These are phyloP conservation scores for Umbilicus rupestris DNA, from an alignment of 164 flowering plant genomes.

Conservation along the genomic window DNA sequence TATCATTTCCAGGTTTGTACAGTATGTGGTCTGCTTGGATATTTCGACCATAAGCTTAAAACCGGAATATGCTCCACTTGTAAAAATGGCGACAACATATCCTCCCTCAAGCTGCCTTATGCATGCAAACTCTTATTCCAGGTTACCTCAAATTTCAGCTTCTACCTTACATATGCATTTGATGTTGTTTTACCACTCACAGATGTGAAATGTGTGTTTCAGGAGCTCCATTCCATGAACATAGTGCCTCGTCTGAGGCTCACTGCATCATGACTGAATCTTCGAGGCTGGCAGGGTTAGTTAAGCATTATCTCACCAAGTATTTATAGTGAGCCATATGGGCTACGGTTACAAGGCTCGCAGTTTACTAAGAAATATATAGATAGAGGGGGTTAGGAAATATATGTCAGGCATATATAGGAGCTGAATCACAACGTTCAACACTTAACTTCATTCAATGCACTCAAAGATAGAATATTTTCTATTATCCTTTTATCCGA, in stretches of 20 bases:
- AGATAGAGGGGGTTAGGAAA: too few relatives aligned
- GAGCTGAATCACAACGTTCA: too few relatives aligned
- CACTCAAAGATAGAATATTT: too few relatives aligned
- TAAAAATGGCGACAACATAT: constrained; percentile 72
- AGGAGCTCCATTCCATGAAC: constrained; percentile 96
- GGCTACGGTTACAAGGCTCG: too few relatives aligned
- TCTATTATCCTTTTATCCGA: too few relatives aligned
- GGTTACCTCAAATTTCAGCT: constrained; percentile 28
- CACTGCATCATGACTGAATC: constrained; percentile 46
- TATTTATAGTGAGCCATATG: too few relatives aligned
- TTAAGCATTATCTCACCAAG: too few relatives aligned
- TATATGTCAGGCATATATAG: too few relatives aligned
- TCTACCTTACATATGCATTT: too few relatives aligned
- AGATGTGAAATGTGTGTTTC: constrained; percentile 10
- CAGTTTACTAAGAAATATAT: too few relatives aligned
- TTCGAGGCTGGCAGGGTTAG: too few relatives aligned
- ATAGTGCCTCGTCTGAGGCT: constrained; percentile 77
- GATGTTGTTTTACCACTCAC: background rate
- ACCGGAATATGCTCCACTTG: constrained; percentile 62
- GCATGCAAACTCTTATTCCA: constrained; percentile 95
- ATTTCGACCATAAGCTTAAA: constrained; percentile 65
- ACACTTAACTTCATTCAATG: too few relatives aligned
- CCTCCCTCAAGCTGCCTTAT: constrained; percentile 80
- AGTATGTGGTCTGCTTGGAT: constrained; percentile 80
- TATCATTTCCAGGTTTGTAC: constrained; percentile 62